phyloP scores from a whole-genome alignment of 306 rosid species.

The Vicia villosa region DNA sequence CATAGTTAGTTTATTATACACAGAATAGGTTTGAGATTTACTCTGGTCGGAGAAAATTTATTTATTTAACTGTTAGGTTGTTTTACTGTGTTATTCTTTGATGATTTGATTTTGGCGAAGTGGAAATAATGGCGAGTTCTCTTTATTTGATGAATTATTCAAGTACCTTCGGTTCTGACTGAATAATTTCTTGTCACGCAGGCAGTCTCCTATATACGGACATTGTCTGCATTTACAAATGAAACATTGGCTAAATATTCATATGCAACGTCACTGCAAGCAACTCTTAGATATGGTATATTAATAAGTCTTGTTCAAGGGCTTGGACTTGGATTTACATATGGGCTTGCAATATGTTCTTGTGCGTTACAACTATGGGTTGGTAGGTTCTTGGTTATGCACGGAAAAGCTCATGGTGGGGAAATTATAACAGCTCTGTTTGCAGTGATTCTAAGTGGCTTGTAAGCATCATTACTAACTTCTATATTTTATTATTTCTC shows the following conservation, averaged over 20 bases:
- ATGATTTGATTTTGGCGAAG: conserved; percentile 25
- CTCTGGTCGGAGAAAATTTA: conserved; percentile 24
- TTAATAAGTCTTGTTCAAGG: conserved; percentile 99
- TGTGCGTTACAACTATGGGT: conserved; percentile 99
- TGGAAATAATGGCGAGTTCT: conserved; percentile 26
- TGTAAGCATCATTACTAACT: conserved; percentile 63
- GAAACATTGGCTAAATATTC: conserved; percentile 98
- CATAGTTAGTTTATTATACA: conserved; percentile 9
- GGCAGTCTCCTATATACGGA: conserved; percentile 95
- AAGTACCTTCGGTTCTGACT: conserved; percentile 33
- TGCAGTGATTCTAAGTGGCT: conserved; percentile 97
- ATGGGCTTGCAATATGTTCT: conserved; percentile 99
- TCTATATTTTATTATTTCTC: neutral
- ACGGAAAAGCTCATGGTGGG: conserved; percentile 80
- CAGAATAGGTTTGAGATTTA: conserved; percentile 8
- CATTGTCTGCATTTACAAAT: conserved; percentile 92
- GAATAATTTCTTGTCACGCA: conserved; percentile 49
- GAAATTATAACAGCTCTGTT: conserved; percentile 92
- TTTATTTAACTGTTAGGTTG: conserved; percentile 25
- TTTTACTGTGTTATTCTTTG: conserved; percentile 21
- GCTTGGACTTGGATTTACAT: conserved; percentile 99
- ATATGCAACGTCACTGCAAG: conserved; percentile 97
- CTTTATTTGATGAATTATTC: conserved; percentile 32
- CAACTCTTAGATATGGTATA: conserved; percentile 98
- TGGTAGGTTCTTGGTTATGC: conserved; percentile 81